These are phyloP conservation scores for Pseudogymnoascus sp. DNA, from an alignment of 2,329 filamentous ascomycete genomes.

Conservation along the genomic window DNA sequence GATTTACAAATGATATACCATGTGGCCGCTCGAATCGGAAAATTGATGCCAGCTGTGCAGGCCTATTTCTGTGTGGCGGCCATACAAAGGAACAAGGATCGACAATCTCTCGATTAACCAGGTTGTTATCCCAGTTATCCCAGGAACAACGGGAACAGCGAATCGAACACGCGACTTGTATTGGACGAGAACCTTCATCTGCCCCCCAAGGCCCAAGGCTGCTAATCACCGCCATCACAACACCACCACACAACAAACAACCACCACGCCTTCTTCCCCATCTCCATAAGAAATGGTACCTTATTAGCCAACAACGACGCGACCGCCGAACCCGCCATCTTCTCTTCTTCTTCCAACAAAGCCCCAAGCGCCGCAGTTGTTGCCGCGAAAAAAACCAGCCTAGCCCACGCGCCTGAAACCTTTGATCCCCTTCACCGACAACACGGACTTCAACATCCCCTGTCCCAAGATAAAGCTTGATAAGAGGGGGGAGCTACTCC, in stretches of 20 bases:
- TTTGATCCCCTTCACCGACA: slow-evolving; percentile 5
- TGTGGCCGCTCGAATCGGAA: background rate
- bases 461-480: background rate
- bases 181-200: slow-evolving; percentile 5
- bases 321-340: background rate
- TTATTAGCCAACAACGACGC: background rate
- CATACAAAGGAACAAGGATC: background rate
- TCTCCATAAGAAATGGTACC: background rate
- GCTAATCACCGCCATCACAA: background rate
- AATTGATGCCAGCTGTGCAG: background rate
- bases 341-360: background rate
- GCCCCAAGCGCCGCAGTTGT: background rate
- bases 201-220: background rate
- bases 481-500: slow-evolving; percentile 5
- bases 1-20: background rate
- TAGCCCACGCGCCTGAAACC: slow-evolving; percentile 1
- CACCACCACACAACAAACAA: background rate
- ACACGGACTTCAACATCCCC: slow-evolving; percentile 3
- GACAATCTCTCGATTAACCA: slow-evolving; percentile 3
- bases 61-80: background rate
- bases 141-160: slow-evolving; percentile 3
- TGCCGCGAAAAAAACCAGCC: background rate
- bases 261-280: background rate
- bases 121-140: slow-evolving; percentile 5
- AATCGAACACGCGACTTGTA: slow-evolving; percentile 6